Base-by-base conservation (phyloP, 768 basidiomycete species). In the Rhizopogon salebrosus region DNA sequence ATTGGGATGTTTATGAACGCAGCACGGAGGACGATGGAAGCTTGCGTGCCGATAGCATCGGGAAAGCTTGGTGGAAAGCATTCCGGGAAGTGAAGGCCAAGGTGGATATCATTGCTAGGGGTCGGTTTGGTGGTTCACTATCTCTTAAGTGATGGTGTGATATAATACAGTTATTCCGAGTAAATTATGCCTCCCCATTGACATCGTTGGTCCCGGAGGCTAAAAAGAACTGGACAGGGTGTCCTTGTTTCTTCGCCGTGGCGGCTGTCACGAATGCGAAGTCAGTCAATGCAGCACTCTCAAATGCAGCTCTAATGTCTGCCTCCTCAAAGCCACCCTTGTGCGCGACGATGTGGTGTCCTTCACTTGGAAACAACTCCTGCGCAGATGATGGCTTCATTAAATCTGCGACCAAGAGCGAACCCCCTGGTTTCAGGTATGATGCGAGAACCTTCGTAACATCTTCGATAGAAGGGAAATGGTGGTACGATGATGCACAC, bases 31-130 rank as follows among this genome's bases (percentile, higher is more conserved):
- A 66, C 22, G 67, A 72, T 38, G 67, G 66, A 43, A 54, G 36
- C 4, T 29, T 62, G 63, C 70, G 72, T 63, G 68, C 70, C 34
- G 64, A 72, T 45, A 51, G 38, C 11, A 74, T 87, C 39, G 90
- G 84, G 2, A 74, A 74, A 62, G 80, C 80, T 36, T 95, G 92
- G 93, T 95, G 92, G 92, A 74, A 70, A 48, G 80, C 85, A 6
- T 94, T 90, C 70, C 72, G 79, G 54, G 78, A 79, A 27, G 83
- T 91, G 2, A 89, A 85, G 70, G 72, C 60, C 11, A 75, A 73
- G 60, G 80, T 94, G 69, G 86, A 92, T 58, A 71, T 67, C n/a
- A 75, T 83, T 20, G 78, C 80, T 5, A 75, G 78, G 55, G 79
- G 77, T 65, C 80, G 80, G 53, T 93, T 89, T 63, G 91, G 92